Conservation (phyloP, 805 yeast genomes). For the Starmerella floricola region DNA sequence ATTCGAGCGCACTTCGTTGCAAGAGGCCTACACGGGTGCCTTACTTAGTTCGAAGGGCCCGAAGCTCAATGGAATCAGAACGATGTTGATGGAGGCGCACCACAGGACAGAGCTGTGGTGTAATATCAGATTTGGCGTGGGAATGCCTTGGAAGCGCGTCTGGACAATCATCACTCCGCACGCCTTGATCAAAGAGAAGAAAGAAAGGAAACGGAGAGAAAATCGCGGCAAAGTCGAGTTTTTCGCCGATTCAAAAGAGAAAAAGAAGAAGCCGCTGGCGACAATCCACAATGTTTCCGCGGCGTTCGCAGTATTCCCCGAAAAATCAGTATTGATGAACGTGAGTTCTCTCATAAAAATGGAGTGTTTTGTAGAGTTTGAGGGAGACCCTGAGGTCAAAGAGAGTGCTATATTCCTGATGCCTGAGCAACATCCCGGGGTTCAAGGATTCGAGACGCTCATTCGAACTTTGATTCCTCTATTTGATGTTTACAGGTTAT, state of each 20-base stretch:
- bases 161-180: slow-evolving; percentile 68
- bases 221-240: slow-evolving; percentile 56
- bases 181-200: slow-evolving; percentile 34
- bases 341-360: slow-evolving; percentile 77
- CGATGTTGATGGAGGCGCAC: slow-evolving; percentile 73
- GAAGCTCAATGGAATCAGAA: slow-evolving; percentile 70
- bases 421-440: slow-evolving; percentile 78
- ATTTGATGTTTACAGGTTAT: slow-evolving; percentile 61
- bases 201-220: slow-evolving; percentile 31
- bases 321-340: slow-evolving; percentile 66
- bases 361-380: slow-evolving; percentile 56
- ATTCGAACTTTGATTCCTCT: slow-evolving; percentile 66
- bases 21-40: slow-evolving; percentile 95
- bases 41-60: slow-evolving; percentile 85
- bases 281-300: slow-evolving; percentile 56
- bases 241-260: slow-evolving; percentile 65
- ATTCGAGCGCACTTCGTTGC: slow-evolving; percentile 71
- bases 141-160: slow-evolving; percentile 96
- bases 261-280: slow-evolving; percentile 60
- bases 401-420: slow-evolving; percentile 60
- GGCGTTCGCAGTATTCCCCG: slow-evolving; percentile 87
- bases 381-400: slow-evolving; percentile 31
- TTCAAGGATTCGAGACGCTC: slow-evolving; percentile 72
- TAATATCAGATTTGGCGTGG: slow-evolving; percentile 86
- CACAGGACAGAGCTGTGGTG: slow-evolving; percentile 90